Base-by-base conservation (phyloP, 2,329 filamentous ascomycete genomes). In the Gremmenia infestans region DNA sequence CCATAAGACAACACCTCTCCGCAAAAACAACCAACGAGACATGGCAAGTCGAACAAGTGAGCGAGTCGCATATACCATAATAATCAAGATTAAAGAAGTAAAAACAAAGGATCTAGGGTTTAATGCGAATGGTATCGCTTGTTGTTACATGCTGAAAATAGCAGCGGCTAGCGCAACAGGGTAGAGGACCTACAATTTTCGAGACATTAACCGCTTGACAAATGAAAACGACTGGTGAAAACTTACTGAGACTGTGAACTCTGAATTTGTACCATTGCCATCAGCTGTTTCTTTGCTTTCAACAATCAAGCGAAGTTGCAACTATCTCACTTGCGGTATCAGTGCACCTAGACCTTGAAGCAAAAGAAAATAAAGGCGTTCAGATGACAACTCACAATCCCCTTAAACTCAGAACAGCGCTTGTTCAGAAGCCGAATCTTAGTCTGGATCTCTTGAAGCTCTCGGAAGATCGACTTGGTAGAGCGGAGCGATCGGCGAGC, bases 271-370 rank as follows among this genome's bases (percentile, higher is more conserved):
- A 15, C 23, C 54, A 15, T 46, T 56, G 14, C 48, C 23, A 39
- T 19, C 49, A 23, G 49, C 50, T 4, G 54, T 45, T 49, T 52
- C 54, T 28, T 56, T 56, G 15, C 11, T 15, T 45, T 49, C 45
- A 4, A 56, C 32, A 25, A 17, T 23, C n/a, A 56, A 49, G n/a
- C 32, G 54, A 52, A 56, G 54, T 35, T 56, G 19, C 22, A 56
- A 43, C 54, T 56, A 48, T 12, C n/a, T 22, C 17, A 37, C 7
- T 5, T 42, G 45, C 37, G 52, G 50, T 25, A 47, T 8, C 23
- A 45, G 42, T 45, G 19, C 42, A 15, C 5, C 5, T 19, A 37
- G 17, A 6, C 36, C 1, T 47, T 8, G 17, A n/a, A 37, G 9
- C 37, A 4, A 46, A 12, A 9, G 22, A 54, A 14, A 28, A 48